phyloP scores from a whole-genome alignment of 108 stramenopile species.

The Pseudonitzschia pungens region DNA sequence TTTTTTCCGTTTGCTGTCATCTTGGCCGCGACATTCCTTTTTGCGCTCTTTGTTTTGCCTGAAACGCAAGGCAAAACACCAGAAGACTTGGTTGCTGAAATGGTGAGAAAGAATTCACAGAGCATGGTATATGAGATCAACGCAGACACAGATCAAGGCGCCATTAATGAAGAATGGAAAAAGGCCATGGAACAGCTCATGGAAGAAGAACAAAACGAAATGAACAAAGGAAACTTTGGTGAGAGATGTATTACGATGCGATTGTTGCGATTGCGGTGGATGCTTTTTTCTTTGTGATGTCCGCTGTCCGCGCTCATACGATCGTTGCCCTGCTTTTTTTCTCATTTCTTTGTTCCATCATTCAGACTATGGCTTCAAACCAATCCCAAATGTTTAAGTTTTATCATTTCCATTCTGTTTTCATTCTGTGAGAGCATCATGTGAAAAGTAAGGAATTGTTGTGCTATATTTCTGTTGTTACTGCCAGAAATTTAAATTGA shows the following conservation, averaged over 20 bases:
- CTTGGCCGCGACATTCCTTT: conserved; percentile 59
- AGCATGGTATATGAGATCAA: conserved; percentile 74
- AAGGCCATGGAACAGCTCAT: conserved; percentile 85
- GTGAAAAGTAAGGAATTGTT: too few species aligned
- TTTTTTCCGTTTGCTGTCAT: conserved; percentile 85
- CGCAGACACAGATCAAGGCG: conserved; percentile 37
- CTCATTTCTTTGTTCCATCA: background rate
- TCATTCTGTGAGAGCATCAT: background rate
- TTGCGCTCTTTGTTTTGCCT: conserved; percentile 62
- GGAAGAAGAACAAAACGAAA: conserved; percentile 71
- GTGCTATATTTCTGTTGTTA: too few species aligned
- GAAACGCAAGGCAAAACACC: conserved; percentile 87
- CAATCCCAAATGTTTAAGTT: conserved; percentile 18
- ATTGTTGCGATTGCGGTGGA: background rate
- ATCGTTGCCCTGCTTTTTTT: background rate
- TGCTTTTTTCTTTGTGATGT: background rate
- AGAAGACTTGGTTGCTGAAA: conserved; percentile 66
- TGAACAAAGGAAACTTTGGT: conserved; percentile 61
- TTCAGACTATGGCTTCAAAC: conserved; percentile 63
- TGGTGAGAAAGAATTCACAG: conserved; percentile 60
- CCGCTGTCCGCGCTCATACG: background rate
- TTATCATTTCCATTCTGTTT: too few species aligned
- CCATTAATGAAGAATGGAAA: conserved; percentile 80
- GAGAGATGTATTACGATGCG: background rate
- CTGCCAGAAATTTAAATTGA: too few species aligned